Base-by-base conservation (phyloP, 176 grass and related monocot species). In the Aegilops longissima region DNA sequence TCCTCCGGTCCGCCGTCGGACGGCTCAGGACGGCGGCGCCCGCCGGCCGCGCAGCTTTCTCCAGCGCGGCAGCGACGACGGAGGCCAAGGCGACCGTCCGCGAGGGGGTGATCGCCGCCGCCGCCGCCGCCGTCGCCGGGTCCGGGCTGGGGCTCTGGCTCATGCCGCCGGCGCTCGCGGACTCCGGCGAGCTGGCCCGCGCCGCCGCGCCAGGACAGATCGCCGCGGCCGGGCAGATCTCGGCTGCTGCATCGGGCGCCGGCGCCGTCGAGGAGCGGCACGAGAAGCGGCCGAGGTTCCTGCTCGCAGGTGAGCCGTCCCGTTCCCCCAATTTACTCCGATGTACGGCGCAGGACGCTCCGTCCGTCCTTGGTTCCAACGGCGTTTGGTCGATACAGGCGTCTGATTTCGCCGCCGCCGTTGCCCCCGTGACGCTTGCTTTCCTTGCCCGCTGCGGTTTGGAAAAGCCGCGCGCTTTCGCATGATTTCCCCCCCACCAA, bases 81-180 rank as follows among this genome's bases (percentile, higher is more conserved):
- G 72, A 23, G 27, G 40, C 21, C 39, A 27, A 4, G 20, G 12
- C 34, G 40, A 1, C 33, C 30, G 52, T 73, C 3, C 73, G 91
- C 54, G 85, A 87, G 49, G 84, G 74, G 30, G 62, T 14, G 18
- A n/a, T 89, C 10, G 76, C 74, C 6, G 82, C 87, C 76, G 86
- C 66, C 0, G 91, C 88, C 11, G 88, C 84, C 64, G 89, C 91
- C n/a, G 78, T 83, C 7, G 91, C 77, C 6, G 88, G 89, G 10
- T 93, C 93, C 4, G 93, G 93, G 25, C 80, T 95, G 25, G 81
- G 84, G 65, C 76, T 92, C 18, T 91, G 91, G 80, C 70, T 93
- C 64, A 73, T 91, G 78, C 84, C 87, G 18, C 76, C 93, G 17
- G 82, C 77, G 35, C 82, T 89, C 25, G 70, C 81, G 16, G 91